Evolutionary conservation across 495 filamentous ascomycete species (phyloP), one percentile per base, ranked within the genome.

Genomic region (Aspergillus ellipticus): DNA sequence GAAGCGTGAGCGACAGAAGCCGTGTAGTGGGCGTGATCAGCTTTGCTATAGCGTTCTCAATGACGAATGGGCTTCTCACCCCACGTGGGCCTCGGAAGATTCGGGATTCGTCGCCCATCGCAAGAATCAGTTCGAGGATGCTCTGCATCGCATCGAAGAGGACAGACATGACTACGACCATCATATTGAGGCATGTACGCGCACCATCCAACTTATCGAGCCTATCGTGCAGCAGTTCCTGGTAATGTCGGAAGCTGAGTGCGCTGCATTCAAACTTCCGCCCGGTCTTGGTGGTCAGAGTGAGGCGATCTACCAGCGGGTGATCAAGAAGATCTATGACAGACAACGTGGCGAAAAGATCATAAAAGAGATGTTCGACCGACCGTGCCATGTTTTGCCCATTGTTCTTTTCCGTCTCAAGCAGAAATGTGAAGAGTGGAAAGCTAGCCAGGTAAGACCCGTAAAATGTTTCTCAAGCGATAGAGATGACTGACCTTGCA

Each of bases 161-260:
- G 95, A 99, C 65, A 85, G 95, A 13, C 95, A 99, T 66, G 95
- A 99, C 67, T 99, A 99, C 67, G 95, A 99, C 66, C 95, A 92
- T 70, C 94, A 96, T 70, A 95, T 99, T 54, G 95, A 97, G 72
- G 89, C 91, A 11, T 96, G 92, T 63, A 81, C 82, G 20, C 89
- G 95, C 51, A 96, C 92, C 24, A 93, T 99, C 58, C 92, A 97
- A 67, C 82, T 97, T 3, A 84, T 99, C 13, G 92, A 97, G 67
- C 95, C 95, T 0, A 90, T 97, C 51, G 90, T 89, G 0, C 89
- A 95, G 62, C 86, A 93, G 60, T 89, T 97, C 71, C 75, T 89
- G 2, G 81, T 84, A 24, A 84, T 96, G 81, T 77, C 76, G 6
- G 74, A 83, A 3, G 80, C 82, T 13, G 92, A 97, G 63, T 78